phyloP scores from a whole-genome alignment of 23 red algal genomes.

The Pyropia yezoensis region DNA sequence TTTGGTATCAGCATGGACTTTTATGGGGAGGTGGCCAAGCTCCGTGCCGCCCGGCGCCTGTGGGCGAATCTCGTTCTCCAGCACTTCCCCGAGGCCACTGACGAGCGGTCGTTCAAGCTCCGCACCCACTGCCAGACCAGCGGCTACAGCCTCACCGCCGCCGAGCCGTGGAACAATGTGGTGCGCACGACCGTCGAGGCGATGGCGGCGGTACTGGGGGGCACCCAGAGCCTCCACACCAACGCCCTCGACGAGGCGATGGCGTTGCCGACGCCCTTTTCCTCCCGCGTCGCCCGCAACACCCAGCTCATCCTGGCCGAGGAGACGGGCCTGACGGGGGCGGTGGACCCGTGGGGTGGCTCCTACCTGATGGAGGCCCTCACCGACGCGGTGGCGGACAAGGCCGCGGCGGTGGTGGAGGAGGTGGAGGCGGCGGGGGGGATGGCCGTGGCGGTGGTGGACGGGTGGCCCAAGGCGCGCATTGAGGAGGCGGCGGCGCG shows the following conservation, averaged over 20 bases:
- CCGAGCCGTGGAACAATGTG: slow-evolving; percentile 35
- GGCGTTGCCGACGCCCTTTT: slow-evolving; percentile 19
- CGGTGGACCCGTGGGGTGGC: slow-evolving; percentile 43
- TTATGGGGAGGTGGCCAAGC: slow-evolving; percentile 37
- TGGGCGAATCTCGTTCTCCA: slow-evolving; percentile 21
- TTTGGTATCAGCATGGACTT: slow-evolving; percentile 55
- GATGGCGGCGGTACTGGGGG: slow-evolving; percentile 26
- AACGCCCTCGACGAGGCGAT: slow-evolving; percentile 49
- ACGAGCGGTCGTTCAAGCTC: slow-evolving; percentile 11
- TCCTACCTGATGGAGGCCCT: slow-evolving; percentile 41
- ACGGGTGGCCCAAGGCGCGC: slow-evolving; percentile 36
- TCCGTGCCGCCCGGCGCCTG: slow-evolving; percentile 39
- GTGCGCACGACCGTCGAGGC: slow-evolving; percentile 41
- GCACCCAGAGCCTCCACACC: slow-evolving; percentile 43
- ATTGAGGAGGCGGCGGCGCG: slow-evolving; percentile 49
- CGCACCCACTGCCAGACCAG: slow-evolving; percentile 42
- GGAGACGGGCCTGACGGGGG: slow-evolving; percentile 26
- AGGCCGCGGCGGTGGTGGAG: slow-evolving; percentile 15
- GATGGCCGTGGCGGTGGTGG: slow-evolving; percentile 28
- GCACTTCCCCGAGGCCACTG: slow-evolving; percentile 3
- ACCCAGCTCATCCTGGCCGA: slow-evolving; percentile 38
- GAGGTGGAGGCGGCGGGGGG: slow-evolving; percentile 33
- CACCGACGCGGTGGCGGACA: slow-evolving; percentile 19
- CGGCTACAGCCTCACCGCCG: slow-evolving; percentile 28
- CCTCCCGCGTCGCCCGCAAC: slow-evolving; percentile 36